Evolutionary conservation across 2,329 filamentous ascomycete species (phyloP), one percentile per base, ranked within the genome.

Genomic region (Penicillium polonicum): DNA sequence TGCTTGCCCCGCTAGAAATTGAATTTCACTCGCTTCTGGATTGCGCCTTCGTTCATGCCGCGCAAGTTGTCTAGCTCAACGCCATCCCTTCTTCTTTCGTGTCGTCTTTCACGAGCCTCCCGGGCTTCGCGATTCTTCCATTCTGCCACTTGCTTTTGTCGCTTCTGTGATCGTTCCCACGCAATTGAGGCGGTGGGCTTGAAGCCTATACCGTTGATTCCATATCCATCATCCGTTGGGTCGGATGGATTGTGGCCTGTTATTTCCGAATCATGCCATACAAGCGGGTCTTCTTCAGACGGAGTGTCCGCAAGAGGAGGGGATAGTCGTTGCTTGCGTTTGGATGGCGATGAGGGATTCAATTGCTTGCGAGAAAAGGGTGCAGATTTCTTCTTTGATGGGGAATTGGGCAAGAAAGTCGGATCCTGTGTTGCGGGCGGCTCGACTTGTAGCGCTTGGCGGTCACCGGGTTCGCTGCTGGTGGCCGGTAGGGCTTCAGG

Each of bases 161-260:
- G 77, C 65, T 78, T 81, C 68, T 84, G 81, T 42, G 79, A 78
- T 48, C 85, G 74, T 17, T 80, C 80, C 72, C 82, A 82, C 1
- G 83, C 84, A 31, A 85, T 80, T 41, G 83, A 82, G 17, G 84
- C 79, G 2, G 84, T 87, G 4, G 85, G 85, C 58, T 79, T 80
- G 70, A 87, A 88, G 0, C 85, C 85, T 55, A 88, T 79, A 2
- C 85, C 85, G 64, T 88, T 87, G 61, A 87, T 81, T 5, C 85
- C 85, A 54, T 83, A 83, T 3, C 85, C 84, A 68, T 88, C 85
- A 65, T 87, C 85, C 39, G 80, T 81, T 7, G 82, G 81, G 53
- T 85, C 82, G 5, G 74, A 78, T 3, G 79, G 78, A 51, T 82
- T 78, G 64, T 86, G 82, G 15, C 84, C 84, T 5, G 85, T 87